Evolutionary conservation across 2,329 filamentous ascomycete genomes (phyloP).

Genomic region (Pestalotiopsis sp.): DNA sequence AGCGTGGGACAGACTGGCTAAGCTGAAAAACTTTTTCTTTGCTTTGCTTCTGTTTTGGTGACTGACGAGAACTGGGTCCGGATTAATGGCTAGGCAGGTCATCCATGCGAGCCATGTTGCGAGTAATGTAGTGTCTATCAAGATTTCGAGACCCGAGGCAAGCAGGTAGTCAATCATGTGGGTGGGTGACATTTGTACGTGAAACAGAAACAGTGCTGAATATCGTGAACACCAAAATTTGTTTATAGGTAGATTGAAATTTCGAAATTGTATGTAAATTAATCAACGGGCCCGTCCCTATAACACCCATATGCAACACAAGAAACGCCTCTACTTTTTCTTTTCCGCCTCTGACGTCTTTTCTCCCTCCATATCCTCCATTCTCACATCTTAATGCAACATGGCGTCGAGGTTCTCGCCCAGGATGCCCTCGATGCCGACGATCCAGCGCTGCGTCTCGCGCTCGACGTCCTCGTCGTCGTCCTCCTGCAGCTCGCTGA

Average conservation of each 20-base stretch:
- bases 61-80: too few relatives aligned
- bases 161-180: too few relatives aligned
- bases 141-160: too few relatives aligned
- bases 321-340: neutral
- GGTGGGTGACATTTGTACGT: too few relatives aligned
- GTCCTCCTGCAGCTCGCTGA: conserved; percentile 94
- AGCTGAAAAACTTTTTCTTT: too few relatives aligned
- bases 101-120: too few relatives aligned
- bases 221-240: too few relatives aligned
- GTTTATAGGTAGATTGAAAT: neutral
- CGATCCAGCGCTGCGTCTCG: conserved; percentile 89
- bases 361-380: neutral
- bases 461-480: conserved; percentile 92
- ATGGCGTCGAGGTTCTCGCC: conserved; percentile 92
- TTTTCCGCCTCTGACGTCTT: neutral
- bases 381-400: conserved; percentile 66
- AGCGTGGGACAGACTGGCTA: too few relatives aligned
- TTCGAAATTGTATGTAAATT: neutral
- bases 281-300: neutral
- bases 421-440: conserved; percentile 83
- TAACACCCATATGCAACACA: neutral
- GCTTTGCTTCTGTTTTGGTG: too few relatives aligned
- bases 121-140: too few relatives aligned
- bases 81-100: too few relatives aligned
- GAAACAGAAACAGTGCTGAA: too few relatives aligned